Evolutionary conservation across 306 rosid species (phyloP).

Genomic region (Acacia melanoxylon): DNA sequence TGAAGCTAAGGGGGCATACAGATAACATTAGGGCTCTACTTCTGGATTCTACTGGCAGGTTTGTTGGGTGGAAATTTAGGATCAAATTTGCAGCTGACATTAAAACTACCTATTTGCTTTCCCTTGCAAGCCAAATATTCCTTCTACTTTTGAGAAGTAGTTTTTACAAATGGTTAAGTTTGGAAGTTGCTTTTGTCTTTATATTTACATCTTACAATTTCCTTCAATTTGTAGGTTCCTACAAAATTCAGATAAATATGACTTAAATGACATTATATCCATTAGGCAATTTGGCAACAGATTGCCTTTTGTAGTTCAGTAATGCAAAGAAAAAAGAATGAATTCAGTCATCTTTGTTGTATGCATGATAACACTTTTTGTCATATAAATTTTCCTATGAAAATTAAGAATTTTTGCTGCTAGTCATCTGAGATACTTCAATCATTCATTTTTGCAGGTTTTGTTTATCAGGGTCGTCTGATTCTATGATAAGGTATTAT

Average conservation of each 20-base stretch:
- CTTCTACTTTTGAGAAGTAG: slow-evolving; percentile 24
- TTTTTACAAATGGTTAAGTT: slow-evolving; percentile 16
- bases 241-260: neutral
- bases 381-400: neutral
- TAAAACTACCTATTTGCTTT: neutral
- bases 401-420: neutral
- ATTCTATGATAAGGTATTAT: slow-evolving; percentile 80
- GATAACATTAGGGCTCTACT: slow-evolving; percentile 94
- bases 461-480: slow-evolving; percentile 89
- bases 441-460: slow-evolving; percentile 48
- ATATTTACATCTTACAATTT: neutral
- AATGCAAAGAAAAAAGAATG: neutral
- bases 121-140: neutral
- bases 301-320: neutral
- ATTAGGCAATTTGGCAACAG: neutral
- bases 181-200: slow-evolving; percentile 8
- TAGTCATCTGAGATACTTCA: slow-evolving; percentile 10
- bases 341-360: neutral
- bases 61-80: slow-evolving; percentile 34
- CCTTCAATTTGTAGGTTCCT: neutral
- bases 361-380: neutral
- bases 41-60: slow-evolving; percentile 97
- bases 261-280: slow-evolving; percentile 14
- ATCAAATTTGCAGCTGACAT: neutral
- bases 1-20: slow-evolving; percentile 93